These are phyloP conservation scores for Inga oerstediana DNA, from an alignment of 306 rosid genomes.

Conservation along the genomic window DNA sequence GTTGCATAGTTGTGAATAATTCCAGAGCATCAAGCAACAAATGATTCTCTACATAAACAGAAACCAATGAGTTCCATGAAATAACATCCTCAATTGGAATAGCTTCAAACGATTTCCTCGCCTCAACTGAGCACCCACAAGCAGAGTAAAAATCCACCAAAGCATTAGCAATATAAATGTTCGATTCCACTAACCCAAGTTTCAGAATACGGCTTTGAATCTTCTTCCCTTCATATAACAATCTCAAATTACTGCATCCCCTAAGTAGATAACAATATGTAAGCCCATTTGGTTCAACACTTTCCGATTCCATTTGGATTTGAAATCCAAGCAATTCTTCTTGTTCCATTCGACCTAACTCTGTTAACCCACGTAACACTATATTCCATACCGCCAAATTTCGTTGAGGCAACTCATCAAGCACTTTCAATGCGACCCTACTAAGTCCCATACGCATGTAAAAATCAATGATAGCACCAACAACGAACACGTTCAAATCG, in stretches of 20 bases:
- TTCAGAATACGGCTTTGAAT: conserved; percentile 60
- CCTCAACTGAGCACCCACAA: conserved; percentile 60
- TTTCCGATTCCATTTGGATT: conserved; percentile 57
- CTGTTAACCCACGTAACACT: conserved; percentile 65
- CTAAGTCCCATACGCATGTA: conserved; percentile 52
- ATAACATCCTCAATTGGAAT: conserved; percentile 63
- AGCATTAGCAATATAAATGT: conserved; percentile 72
- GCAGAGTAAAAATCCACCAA: conserved; percentile 89
- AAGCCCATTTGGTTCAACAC: conserved; percentile 70
- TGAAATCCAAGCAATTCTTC: conserved; percentile 44
- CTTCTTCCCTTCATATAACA: conserved; percentile 62
- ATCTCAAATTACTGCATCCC: conserved; percentile 51
- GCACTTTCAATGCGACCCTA: conserved; percentile 55
- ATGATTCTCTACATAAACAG: conserved; percentile 50
- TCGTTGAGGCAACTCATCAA: conserved; percentile 69
- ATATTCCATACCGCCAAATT: conserved; percentile 68
- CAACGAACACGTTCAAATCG: conserved; percentile 53
- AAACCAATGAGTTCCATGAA: conserved; percentile 89
- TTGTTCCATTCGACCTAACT: conserved; percentile 43
- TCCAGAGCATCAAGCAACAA: conserved; percentile 50
- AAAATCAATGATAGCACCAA: conserved; percentile 60
- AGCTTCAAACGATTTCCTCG: conserved; percentile 60
- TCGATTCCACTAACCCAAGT: conserved; percentile 57
- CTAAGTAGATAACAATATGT: conserved; percentile 75
- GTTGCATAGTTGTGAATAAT: conserved; percentile 59